Base-by-base conservation (phyloP, 345 rosid species). In the Capsella bursapastoris region DNA sequence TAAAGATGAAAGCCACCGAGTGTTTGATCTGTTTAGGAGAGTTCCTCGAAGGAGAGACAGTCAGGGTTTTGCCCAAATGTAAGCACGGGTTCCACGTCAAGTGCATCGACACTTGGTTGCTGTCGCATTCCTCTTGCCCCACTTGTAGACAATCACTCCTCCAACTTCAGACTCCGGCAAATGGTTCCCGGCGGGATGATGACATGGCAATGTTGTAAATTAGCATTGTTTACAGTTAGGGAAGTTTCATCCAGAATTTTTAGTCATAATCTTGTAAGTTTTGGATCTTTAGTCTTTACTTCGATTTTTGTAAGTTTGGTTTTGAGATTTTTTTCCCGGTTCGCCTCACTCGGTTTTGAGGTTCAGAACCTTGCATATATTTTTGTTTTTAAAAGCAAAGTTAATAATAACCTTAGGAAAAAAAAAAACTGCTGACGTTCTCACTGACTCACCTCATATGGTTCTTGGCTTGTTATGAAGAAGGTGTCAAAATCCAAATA, bases 401-500 rank as follows among this genome's bases (percentile, higher is more conserved):
- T 49, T 59, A 16, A 43, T 31, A n/a, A 18, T 10, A 58, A 61
- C 8, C 43, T 43, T 70, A 55, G 14, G 5, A 25, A 44, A 27
- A 8, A 75, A 53, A 32, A 8, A 75, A 53, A 32, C 50, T 22
- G 56, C 48, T 8, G 25, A 60, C 12, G 25, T 74, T 45, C 35
- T 63, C 50, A 50, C 48, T 32, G 61, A 37, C 88, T 79, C 80
- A 94, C 98, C 95, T 91, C 95, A 80, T 91, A 94, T 34, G 97
- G 98, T 81, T 91, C 98, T 79, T 94, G 92, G 83, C 91, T 91
- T 51, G 97, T 94, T 65, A 94, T 97, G 52, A 91, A 94, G 78
- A 89, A 91, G 10, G 96, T 91, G 78, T 94, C 98, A 77, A 94
- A 94, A 94, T 31, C 93, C 98, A 56, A 94, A 94, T 72, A 91